phyloP scores from a whole-genome alignment of 805 yeast genomes.

The Danielozyma ontarioensis region DNA sequence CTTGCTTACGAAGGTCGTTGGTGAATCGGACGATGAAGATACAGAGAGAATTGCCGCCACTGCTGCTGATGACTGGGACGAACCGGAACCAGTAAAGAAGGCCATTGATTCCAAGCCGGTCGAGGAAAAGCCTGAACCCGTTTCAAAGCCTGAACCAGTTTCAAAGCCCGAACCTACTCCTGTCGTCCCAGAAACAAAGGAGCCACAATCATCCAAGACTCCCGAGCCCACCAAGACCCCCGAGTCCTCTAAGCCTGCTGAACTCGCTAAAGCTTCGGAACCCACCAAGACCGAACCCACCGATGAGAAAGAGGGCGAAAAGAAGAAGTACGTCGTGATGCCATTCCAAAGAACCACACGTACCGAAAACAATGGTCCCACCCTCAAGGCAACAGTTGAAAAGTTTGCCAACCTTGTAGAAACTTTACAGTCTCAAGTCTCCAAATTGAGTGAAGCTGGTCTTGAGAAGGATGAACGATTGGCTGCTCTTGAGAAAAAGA shows the following conservation, averaged over 20 bases:
- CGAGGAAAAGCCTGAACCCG: slow-evolving; percentile 5
- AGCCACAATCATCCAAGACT: slow-evolving; percentile 6
- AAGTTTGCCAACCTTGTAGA: slow-evolving; percentile 55
- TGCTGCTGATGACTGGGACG: slow-evolving; percentile 39
- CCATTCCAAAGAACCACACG: no score
- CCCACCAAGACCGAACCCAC: neutral
- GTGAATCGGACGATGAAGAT: slow-evolving; percentile 36
- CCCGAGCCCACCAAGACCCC: slow-evolving; percentile 5
- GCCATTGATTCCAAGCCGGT: no score
- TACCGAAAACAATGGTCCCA: slow-evolving; percentile 26
- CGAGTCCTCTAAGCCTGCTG: slow-evolving; percentile 2
- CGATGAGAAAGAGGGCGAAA: slow-evolving; percentile 10
- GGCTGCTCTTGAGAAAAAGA: slow-evolving; percentile 52
- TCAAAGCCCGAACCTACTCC: slow-evolving; percentile 3
- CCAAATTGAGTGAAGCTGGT: slow-evolving; percentile 46
- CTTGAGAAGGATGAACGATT: slow-evolving; percentile 64
- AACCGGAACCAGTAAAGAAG: slow-evolving; percentile 27
- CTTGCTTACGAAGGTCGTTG: slow-evolving; percentile 34
- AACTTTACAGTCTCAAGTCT: slow-evolving; percentile 52
- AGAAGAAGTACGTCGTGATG: no score
- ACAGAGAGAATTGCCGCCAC: slow-evolving; percentile 14
- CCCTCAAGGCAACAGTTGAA: slow-evolving; percentile 68
- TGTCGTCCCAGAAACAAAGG: slow-evolving; percentile 3
- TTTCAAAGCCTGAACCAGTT: slow-evolving; percentile 12
- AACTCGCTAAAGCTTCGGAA: slow-evolving; percentile 2